Evolutionary conservation across 2,329 filamentous ascomycete species (phyloP), one percentile per base, ranked within the genome.

Genomic region (Epichloe gansuensis): DNA sequence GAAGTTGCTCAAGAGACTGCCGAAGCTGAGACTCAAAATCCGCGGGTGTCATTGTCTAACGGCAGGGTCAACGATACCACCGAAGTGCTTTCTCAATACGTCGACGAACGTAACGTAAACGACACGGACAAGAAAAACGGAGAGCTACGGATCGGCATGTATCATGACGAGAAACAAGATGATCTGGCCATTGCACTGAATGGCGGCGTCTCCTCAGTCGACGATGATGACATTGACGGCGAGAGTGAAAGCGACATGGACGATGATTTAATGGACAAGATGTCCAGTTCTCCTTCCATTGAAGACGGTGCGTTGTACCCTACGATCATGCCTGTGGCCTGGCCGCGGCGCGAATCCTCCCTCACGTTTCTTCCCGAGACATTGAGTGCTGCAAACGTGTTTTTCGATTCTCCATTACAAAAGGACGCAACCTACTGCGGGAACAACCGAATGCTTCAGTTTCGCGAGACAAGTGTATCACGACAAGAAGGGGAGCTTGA

Each of bases 211-310:
- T 70, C 72, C 47, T 71, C 74, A 43, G 68, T 66, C 46, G 76
- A 80, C 59, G 82, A 85, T 56, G 80, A 77, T 47, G 82, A 87
- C 57, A 70, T 80, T 62, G 78, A 85, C 59, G 80, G 80, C 57
- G 81, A 85, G 59, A 79, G 80, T 58, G 81, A 81, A 47, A 55
- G 51, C 60, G 79, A 87, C 61, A 72, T 89, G 66, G 89, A 94
- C 64, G 76, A 96, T 69, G 91, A 97, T 68, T 83, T 95, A 82
- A 89, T 95, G 86, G 93, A 97, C 74, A 93, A 93, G 70, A 96
- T 98, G 59, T 97, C 91, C 63, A 97, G 90, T 70, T 97, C 91
- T 62, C 93, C 93, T 65, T 97, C 91, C 61, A 98, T 98, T 70
- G 89, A 95, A 76, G 91, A 97, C 85, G 91, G 91, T 98, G 83